Evolutionary conservation across 129 eudicot genomes (phyloP).

Genomic region (Flaveria robusta): DNA sequence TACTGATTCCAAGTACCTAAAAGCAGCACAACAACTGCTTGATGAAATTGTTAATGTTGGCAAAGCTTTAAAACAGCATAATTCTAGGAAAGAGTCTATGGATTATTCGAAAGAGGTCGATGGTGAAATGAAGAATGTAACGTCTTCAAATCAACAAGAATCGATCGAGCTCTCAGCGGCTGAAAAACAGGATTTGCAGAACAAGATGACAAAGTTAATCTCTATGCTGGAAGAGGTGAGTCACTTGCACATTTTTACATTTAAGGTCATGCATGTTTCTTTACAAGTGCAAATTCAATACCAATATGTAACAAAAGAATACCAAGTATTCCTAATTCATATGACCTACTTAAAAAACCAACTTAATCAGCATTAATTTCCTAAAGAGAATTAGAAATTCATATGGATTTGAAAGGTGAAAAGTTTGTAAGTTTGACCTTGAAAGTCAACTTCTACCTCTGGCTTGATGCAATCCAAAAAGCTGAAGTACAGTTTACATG

Average conservation of each 20-base stretch:
- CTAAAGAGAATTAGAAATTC: neutral
- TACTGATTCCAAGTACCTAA: constrained; percentile 73
- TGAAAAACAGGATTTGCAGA: constrained; percentile 75
- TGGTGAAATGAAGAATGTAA: constrained; percentile 40
- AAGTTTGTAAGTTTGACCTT: constrained; percentile 17
- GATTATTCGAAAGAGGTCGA: constrained; percentile 44
- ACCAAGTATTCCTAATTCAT: neutral
- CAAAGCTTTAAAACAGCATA: constrained; percentile 54
- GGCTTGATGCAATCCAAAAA: constrained; percentile 20
- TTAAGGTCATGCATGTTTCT: constrained; percentile 6
- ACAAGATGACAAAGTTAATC: constrained; percentile 73
- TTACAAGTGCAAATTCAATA: neutral
- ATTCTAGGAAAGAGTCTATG: constrained; percentile 42
- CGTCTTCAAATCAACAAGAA: constrained; percentile 45
- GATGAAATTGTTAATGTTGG: constrained; percentile 82
- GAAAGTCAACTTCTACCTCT: constrained; percentile 28
- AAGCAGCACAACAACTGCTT: constrained; percentile 75
- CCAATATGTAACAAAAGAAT: neutral
- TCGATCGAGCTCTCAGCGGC: constrained; percentile 63
- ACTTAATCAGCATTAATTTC: neutral
- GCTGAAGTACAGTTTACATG: constrained; percentile 23
- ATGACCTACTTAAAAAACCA: neutral
- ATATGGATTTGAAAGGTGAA: neutral
- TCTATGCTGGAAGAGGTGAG: constrained; percentile 86
- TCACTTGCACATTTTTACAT: neutral